Evolutionary conservation across 352 stramenopile genomes (phyloP), one percentile per base, ranked within the genome.

Genomic region (Pythium phragmitis): DNA sequence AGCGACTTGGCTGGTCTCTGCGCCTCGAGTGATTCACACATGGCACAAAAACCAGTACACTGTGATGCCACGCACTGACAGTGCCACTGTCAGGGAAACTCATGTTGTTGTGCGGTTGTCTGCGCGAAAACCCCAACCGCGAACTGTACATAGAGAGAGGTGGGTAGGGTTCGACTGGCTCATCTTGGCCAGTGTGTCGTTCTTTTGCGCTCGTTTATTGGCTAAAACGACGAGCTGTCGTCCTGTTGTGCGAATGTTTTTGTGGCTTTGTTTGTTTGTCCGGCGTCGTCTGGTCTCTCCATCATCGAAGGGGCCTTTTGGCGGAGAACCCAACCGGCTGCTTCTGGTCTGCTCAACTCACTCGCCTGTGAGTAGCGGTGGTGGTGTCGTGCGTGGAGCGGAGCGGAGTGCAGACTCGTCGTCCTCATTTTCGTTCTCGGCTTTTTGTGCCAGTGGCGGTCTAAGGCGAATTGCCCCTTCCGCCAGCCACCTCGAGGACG

Each of bases 111-210:
- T 60, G 42, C 4, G 6, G 45, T 61, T 61, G 55, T 61, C 19
- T 21, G 21, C 21, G 23, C 30, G 7, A n/a, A 5, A 5, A 30
- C 26, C 26, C 37, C 30, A 7, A 39, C 28, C 19, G 39, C 43
- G 61, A 68, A 68, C 61, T 49, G 61, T 61, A 62, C 61, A 68
- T 61, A 62, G 52, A 60, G 60, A 67, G 50, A 39, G 30, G 54
- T 11, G 61, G 63, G 4, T 69, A 69, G 63, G 63, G 63, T 45
- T 53, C 53, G 54, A 63, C 54, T 68, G 43, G 61, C 63, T 68
- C 53, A 68, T 57, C 53, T 63, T 63, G 59, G 43, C 43, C 34
- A 42, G 17, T 60, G 23, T 60, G 16, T 37, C 52, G 4, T 9
- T n/a, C 13, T 48, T 30, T 56, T 21, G 21, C 1, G 28, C 4